Base-by-base conservation (phyloP, 2,329 filamentous ascomycete genomes). In the Colletotrichum nymphaeae region DNA sequence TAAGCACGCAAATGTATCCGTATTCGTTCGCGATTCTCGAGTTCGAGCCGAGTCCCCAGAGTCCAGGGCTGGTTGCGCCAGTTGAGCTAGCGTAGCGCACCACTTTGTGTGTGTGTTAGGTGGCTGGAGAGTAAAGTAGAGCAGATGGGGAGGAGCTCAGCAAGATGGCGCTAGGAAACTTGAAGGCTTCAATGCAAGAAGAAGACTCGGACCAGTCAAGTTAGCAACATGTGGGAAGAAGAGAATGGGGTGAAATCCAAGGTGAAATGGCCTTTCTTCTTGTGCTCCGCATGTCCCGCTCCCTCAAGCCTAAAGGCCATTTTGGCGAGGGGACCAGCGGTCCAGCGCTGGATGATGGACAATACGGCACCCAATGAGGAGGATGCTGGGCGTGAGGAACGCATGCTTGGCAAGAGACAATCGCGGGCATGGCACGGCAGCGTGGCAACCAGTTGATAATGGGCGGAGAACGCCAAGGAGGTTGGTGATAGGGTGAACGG, bases 261-360 rank as follows among this genome's bases (percentile, higher is more conserved):
- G 55, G 67, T 62, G 71, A 67, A 73, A 73, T 64, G 67, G 59
- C 59, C 56, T 63, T 69, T 59, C 67, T 71, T 73, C 71, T 73
- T 73, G 67, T 73, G 71, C 71, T 73, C 67, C 67, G 71, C 71
- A 57, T 73, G 67, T 70, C 67, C 70, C 71, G 70, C 70, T 69
- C 30, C 30, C 32, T 35, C 32, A 35, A 12, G 32, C 32, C 55
- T 53, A 69, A 55, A 55, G 67, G 24, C 53, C 26, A 42, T 53
- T 60, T 60, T 70, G 70, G 60, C 67, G 70, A 70, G 66, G 42
- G 67, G 67, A 37, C 37, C 37, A 42, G 37, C 37, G 16, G 6
- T 19, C 14, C 56, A 56, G 49, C 53, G 60, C 30, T 63, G 6
- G 37, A 22, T 56, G 24, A 56, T 26, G 53, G 67, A 26, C 59